Evolutionary conservation across 2,329 filamentous ascomycete genomes (phyloP).

Genomic region (Leptographium wingfieldii): DNA sequence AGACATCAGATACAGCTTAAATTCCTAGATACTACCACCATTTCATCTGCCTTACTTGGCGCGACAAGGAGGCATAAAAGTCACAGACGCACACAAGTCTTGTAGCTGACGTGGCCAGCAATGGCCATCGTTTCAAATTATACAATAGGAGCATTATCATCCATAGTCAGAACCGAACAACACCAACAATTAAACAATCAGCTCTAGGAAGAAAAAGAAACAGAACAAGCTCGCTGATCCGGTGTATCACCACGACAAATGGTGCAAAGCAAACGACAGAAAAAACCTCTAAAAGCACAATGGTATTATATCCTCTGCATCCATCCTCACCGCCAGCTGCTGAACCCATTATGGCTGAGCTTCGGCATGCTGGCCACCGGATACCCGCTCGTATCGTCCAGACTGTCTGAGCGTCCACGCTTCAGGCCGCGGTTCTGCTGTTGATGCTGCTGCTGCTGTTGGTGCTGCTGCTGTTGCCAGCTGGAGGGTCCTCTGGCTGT

Average conservation of each 20-base stretch:
- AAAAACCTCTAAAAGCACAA: neutral
- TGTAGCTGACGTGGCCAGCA: neutral
- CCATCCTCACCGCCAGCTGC: constrained; percentile 10
- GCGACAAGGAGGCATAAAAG: too few species aligned
- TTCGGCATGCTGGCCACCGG: constrained; percentile 11
- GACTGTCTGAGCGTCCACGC: constrained; percentile 20
- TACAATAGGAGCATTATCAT: neutral
- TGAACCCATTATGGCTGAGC: constrained; percentile 12
- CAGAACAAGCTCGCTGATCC: neutral
- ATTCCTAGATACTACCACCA: too few species aligned
- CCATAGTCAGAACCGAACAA: neutral
- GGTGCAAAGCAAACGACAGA: neutral
- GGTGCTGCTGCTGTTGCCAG: constrained; percentile 1
- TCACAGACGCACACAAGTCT: too few species aligned
- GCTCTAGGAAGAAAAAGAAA: neutral
- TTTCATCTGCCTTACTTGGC: too few species aligned
- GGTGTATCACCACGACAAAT: neutral
- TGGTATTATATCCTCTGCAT: neutral
- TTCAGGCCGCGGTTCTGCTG: constrained; percentile 16
- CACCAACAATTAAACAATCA: neutral
- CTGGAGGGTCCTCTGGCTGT: neutral
- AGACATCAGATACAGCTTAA: too few species aligned
- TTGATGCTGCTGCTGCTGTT: neutral
- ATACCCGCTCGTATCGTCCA: constrained; percentile 13
- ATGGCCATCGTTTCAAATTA: neutral